These are phyloP conservation scores for Botryotinia calthae DNA, from an alignment of 2,329 filamentous ascomycete genomes.

Conservation along the genomic window DNA sequence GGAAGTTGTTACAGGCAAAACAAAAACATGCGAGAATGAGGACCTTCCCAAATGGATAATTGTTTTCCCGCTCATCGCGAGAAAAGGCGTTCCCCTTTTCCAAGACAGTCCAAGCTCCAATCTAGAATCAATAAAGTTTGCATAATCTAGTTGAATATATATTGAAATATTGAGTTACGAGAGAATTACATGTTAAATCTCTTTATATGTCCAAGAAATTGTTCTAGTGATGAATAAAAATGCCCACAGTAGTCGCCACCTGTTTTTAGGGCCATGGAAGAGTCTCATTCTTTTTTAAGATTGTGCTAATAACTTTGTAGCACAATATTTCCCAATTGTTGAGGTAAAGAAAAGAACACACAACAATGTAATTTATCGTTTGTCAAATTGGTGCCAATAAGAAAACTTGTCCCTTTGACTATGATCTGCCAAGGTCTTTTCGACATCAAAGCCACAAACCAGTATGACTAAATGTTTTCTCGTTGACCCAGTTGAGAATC, in stretches of 20 bases:
- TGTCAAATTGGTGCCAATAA: neutral
- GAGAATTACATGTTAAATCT: neutral
- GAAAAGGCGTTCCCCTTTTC: neutral
- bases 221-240: neutral
- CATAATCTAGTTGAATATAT: neutral
- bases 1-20: neutral
- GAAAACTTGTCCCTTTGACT: neutral
- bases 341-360: neutral
- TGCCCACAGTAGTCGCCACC: neutral
- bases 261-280: neutral
- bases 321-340: neutral
- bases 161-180: neutral
- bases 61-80: neutral
- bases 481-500: neutral
- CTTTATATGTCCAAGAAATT: neutral
- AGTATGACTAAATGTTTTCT: neutral
- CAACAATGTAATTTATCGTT: neutral
- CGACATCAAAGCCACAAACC: neutral
- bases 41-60: neutral
- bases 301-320: neutral
- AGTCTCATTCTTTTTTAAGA: neutral
- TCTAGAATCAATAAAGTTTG: neutral
- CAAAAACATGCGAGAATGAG: neutral
- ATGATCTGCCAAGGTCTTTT: neutral
- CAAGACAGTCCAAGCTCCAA: no score